phyloP scores from a whole-genome alignment of 192 early-diverging fungal species.

The Coemansia sp. region DNA sequence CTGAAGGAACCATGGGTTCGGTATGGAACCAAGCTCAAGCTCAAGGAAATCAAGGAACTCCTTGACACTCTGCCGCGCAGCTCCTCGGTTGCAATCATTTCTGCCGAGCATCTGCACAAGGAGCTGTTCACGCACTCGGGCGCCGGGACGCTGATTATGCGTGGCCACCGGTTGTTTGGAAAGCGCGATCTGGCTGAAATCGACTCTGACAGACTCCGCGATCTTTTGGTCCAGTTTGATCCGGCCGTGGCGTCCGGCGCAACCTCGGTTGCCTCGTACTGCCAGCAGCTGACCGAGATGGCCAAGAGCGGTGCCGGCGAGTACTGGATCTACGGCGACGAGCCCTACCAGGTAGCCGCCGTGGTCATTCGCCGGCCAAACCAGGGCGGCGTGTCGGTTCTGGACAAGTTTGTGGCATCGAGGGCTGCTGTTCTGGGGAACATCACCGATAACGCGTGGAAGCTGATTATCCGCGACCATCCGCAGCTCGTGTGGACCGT shows the following conservation, averaged over 20 bases:
- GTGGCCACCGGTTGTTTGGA: constrained; percentile 87
- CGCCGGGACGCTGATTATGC: constrained; percentile 95
- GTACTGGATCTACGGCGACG: constrained; percentile 85
- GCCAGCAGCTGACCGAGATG: constrained; percentile 61
- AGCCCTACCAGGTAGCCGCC: constrained; percentile 89
- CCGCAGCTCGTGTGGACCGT: constrained; percentile 81
- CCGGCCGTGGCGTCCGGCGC: constrained; percentile 66
- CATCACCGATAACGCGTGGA: constrained; percentile 96
- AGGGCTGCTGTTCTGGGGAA: constrained; percentile 89
- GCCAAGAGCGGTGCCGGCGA: constrained; percentile 53
- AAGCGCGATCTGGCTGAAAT: constrained; percentile 64
- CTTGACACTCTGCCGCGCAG: constrained; percentile 94
- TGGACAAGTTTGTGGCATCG: constrained; percentile 90
- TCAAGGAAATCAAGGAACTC: constrained; percentile 95
- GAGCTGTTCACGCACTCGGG: constrained; percentile 98
- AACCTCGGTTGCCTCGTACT: constrained; percentile 70
- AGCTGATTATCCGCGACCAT: constrained; percentile 81
- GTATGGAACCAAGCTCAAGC: constrained; percentile 98
- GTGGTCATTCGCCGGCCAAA: constrained; percentile 63
- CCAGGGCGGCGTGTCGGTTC: constrained; percentile 56
- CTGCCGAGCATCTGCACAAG: constrained; percentile 97
- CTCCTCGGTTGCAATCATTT: constrained; percentile 99
- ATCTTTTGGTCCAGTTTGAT: constrained; percentile 75
- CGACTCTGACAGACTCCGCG: constrained; percentile 81
- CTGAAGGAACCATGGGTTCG: constrained; percentile 95